A percentile compares a stretch with the other conserved stretches of the same genome.
These are phyloP conservation scores for Auriscalpium orientale DNA, from an alignment of 768 basidiomycete genomes.

Conservation along the genomic window DNA sequence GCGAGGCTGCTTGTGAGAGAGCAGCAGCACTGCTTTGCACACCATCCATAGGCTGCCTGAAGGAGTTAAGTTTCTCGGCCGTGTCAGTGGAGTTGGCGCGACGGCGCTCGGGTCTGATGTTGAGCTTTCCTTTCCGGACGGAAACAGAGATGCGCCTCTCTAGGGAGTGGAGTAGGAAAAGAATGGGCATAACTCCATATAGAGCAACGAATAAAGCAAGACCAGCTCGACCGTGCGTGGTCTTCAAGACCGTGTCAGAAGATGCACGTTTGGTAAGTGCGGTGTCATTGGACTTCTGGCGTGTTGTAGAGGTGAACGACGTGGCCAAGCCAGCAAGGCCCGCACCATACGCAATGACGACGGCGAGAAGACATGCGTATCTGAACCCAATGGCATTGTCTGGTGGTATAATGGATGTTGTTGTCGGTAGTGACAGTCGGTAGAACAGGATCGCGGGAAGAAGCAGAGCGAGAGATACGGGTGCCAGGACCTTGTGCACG, in stretches of 20 bases:
- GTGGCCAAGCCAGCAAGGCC: conserved; percentile 57
- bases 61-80: conserved; percentile 32
- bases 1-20: conserved; percentile 22
- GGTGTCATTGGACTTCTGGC: conserved; percentile 10
- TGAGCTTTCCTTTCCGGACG: conserved; percentile 2
- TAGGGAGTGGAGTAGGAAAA: conserved; percentile 25
- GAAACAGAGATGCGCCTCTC: conserved; percentile 4
- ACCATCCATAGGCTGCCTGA: not conserved
- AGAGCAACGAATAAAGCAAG: conserved; percentile 56
- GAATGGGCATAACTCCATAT: conserved; percentile 44
- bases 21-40: conserved; percentile 15
- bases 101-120: conserved; percentile 6
- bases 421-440: conserved; percentile 35
- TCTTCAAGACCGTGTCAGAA: conserved; percentile 35
- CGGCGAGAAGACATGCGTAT: conserved; percentile 32
- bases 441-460: conserved; percentile 34
- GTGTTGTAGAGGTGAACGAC: conserved; percentile 51
- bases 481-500: conserved; percentile 39
- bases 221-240: conserved; percentile 58
- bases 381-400: conserved; percentile 23
- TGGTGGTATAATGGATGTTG: conserved; percentile 16
- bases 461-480: conserved; percentile 40
- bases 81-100: conserved; percentile 33
- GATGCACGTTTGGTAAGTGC: conserved; percentile 24
- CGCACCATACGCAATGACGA: conserved; percentile 43